A percentile compares a stretch with the other conserved stretches of the same genome.
phyloP scores from a whole-genome alignment of 768 basidiomycete genomes.

The Psilocybe cyanescens region DNA sequence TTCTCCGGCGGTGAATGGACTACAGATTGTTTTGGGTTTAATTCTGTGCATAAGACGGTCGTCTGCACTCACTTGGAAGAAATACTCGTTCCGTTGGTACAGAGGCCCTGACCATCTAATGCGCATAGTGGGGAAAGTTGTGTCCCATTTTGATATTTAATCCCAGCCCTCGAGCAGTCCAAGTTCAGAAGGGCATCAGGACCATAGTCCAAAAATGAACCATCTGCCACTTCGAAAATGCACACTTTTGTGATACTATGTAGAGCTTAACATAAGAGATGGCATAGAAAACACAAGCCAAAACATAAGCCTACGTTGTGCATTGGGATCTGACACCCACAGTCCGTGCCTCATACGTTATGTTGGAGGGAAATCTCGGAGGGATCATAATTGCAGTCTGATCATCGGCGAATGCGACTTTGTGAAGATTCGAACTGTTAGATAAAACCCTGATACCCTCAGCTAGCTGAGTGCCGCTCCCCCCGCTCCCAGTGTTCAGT shows the following conservation, averaged over 20 bases:
- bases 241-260: conserved; percentile 3
- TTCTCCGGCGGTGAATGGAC: conserved; percentile 4
- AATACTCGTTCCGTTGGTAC: background rate
- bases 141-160: conserved; percentile 3
- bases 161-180: conserved; percentile 3
- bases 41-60: too few species aligned
- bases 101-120: conserved; percentile 1
- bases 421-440: conserved; percentile 3
- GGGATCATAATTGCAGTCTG: conserved; percentile 11
- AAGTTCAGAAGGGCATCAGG: background rate
- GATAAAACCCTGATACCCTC: conserved; percentile 4
- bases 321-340: conserved; percentile 6
- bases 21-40: background rate
- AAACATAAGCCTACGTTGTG: background rate
- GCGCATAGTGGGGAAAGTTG: background rate
- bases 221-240: background rate
- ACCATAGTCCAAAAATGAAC: background rate
- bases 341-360: conserved; percentile 1
- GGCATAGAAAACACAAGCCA: too few species aligned
- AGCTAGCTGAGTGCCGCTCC: background rate
- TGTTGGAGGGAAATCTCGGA: background rate
- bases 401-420: conserved; percentile 4
- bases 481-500: background rate
- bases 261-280: background rate
- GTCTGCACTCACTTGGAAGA: conserved; percentile 7